Percentiles rank a stretch among this genome's conserved stretches.
phyloP scores from a whole-genome alignment of 257 asterid genomes.

The Nicotiana undulata region DNA sequence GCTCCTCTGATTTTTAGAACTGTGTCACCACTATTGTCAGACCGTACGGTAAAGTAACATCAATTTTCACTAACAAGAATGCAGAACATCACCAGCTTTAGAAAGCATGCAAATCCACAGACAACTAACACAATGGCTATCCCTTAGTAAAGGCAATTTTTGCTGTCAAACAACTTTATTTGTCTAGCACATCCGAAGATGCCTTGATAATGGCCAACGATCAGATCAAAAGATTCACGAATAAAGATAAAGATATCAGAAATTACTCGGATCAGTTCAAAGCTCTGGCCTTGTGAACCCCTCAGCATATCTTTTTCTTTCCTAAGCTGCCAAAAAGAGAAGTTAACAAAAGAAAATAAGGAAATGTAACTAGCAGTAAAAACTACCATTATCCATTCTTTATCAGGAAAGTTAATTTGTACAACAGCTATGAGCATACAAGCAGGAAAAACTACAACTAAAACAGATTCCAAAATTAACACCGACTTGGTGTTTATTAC shows the following conservation, averaged over 20 bases:
- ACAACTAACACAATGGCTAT: background rate
- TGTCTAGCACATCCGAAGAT: background rate
- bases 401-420: background rate
- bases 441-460: background rate
- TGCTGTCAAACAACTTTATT: background rate
- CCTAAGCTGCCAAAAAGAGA: constrained; percentile 41
- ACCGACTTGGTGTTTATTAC: background rate
- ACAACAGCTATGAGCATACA: background rate
- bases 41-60: background rate
- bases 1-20: background rate
- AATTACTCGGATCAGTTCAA: constrained; percentile 65
- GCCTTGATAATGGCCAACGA: background rate
- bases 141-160: background rate
- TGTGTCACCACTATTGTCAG: background rate
- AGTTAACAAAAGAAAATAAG: constrained; percentile 2
- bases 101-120: background rate
- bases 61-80: background rate
- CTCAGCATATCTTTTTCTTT: constrained; percentile 63
- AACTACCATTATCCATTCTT: background rate
- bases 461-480: background rate
- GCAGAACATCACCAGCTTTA: background rate
- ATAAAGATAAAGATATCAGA: constrained; percentile 7
- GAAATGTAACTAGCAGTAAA: background rate
- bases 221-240: background rate
- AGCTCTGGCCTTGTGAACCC: constrained; percentile 65